Conservation (phyloP, 2,329 filamentous ascomycete genomes). For the Claviceps monticola region DNA sequence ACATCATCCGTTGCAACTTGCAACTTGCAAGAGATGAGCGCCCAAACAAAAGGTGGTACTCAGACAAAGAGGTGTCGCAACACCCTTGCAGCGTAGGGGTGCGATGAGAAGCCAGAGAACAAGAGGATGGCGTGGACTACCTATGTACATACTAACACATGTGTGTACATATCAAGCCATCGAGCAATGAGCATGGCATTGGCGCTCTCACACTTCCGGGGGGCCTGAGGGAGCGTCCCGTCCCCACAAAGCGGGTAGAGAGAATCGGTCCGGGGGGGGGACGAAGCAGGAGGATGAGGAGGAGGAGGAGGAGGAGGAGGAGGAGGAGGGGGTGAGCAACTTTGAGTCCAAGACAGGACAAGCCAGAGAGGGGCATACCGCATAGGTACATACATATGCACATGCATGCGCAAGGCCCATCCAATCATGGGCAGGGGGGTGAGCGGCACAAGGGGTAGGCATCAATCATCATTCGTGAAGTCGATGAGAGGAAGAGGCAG, state of each 20-base stretch:
- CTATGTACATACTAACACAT: background rate
- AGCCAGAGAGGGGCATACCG: background rate
- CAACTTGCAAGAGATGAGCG: background rate
- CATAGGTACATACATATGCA: too few species aligned
- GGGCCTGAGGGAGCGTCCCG: conserved; percentile 2
- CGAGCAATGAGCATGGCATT: too few species aligned
- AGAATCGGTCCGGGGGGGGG: background rate
- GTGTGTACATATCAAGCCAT: background rate
- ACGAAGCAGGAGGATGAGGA: background rate
- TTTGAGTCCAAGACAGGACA: conserved; percentile 1
- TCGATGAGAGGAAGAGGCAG: too few species aligned
- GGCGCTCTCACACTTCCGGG: background rate
- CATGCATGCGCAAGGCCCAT: too few species aligned
- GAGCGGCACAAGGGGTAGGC: background rate
- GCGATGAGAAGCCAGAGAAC: background rate
- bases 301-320: too few species aligned
- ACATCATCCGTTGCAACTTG: background rate
- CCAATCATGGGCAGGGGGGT: background rate
- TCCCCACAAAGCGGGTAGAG: conserved; percentile 6
- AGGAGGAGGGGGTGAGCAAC: conserved; percentile 1
- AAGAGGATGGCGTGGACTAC: background rate
- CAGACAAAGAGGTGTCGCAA: conserved; percentile 1
- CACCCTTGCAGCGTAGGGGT: conserved; percentile 2
- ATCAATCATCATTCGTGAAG: too few species aligned
- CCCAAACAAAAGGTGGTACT: conserved; percentile 4